phyloP scores from a whole-genome alignment of 306 rosid genomes.

The Gastrolobium villosum region DNA sequence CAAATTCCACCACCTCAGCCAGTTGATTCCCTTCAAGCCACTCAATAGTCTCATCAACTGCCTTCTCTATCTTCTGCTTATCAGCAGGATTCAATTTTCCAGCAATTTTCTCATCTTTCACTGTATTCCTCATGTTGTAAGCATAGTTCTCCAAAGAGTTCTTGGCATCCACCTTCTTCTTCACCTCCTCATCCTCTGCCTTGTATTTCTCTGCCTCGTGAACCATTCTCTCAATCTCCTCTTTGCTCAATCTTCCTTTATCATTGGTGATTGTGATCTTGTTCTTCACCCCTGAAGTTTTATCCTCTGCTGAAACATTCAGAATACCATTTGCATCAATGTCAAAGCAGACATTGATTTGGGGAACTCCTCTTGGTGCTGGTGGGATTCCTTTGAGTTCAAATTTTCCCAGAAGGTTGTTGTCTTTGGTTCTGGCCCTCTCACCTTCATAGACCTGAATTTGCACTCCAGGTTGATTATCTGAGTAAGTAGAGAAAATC shows the following conservation, averaged over 20 bases:
- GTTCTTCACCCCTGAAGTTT: slow-evolving; percentile 68
- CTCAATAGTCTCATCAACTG: slow-evolving; percentile 55
- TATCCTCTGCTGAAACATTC: slow-evolving; percentile 61
- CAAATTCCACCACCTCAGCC: slow-evolving; percentile 64
- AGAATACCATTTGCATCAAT: slow-evolving; percentile 61
- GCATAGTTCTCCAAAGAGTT: slow-evolving; percentile 57
- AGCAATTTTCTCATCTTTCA: slow-evolving; percentile 55
- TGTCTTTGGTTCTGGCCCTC: slow-evolving; percentile 63
- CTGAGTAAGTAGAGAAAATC: slow-evolving; percentile 60
- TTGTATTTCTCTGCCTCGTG: slow-evolving; percentile 60
- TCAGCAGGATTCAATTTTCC: slow-evolving; percentile 49
- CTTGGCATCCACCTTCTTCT: slow-evolving; percentile 62
- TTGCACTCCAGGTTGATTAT: slow-evolving; percentile 59
- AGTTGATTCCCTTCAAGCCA: slow-evolving; percentile 65
- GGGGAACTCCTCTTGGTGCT: slow-evolving; percentile 64
- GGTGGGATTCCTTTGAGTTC: slow-evolving; percentile 63
- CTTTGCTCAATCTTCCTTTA: slow-evolving; percentile 60
- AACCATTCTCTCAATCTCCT: slow-evolving; percentile 61
- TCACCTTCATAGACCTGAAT: slow-evolving; percentile 68
- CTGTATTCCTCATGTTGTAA: slow-evolving; percentile 56
- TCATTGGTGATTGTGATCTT: slow-evolving; percentile 61
- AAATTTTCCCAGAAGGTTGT: slow-evolving; percentile 61
- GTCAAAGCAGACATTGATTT: slow-evolving; percentile 65
- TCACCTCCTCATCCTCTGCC: slow-evolving; percentile 63
- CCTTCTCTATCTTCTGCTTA: slow-evolving; percentile 65